Conservation (phyloP, 2,329 filamentous ascomycete species). For the Verticillium alfalfae region DNA sequence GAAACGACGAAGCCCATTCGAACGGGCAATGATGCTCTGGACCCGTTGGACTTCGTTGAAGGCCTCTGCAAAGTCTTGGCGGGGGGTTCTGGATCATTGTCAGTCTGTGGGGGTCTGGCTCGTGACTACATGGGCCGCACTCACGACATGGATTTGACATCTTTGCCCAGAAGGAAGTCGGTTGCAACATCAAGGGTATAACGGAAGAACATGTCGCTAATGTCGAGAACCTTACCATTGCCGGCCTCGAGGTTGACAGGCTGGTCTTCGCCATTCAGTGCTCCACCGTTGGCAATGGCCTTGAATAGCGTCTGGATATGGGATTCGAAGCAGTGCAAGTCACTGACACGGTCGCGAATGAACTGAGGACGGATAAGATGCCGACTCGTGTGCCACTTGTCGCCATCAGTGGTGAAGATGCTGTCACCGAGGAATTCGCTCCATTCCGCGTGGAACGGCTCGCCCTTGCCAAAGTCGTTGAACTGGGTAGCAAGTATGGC, state of each 20-base stretch:
- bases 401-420: conserved; percentile 77
- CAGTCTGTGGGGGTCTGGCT: neutral
- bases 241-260: conserved; percentile 57
- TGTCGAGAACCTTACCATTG: conserved; percentile 60
- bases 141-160: conserved; percentile 58
- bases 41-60: conserved; percentile 75
- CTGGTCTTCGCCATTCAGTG: conserved; percentile 54
- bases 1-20: conserved; percentile 50
- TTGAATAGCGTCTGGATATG: conserved; percentile 71
- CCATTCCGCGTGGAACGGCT: conserved; percentile 70
- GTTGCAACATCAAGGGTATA: conserved; percentile 81
- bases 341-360: conserved; percentile 75
- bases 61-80: conserved; percentile 68
- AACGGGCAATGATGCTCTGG: conserved; percentile 61
- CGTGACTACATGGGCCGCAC: conserved; percentile 3
- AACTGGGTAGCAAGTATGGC: conserved; percentile 87
- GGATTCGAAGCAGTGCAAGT: conserved; percentile 74
- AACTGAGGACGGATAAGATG: conserved; percentile 83
- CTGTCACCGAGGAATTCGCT: conserved; percentile 68
- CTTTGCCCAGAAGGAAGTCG: conserved; percentile 77
- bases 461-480: conserved; percentile 74
- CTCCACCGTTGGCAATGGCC: conserved; percentile 55
- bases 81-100: conserved; percentile 32
- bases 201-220: conserved; percentile 76
- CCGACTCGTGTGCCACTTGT: conserved; percentile 74